These are phyloP conservation scores for Debaryomyces maramus DNA, from an alignment of 805 yeast species.

Conservation along the genomic window DNA sequence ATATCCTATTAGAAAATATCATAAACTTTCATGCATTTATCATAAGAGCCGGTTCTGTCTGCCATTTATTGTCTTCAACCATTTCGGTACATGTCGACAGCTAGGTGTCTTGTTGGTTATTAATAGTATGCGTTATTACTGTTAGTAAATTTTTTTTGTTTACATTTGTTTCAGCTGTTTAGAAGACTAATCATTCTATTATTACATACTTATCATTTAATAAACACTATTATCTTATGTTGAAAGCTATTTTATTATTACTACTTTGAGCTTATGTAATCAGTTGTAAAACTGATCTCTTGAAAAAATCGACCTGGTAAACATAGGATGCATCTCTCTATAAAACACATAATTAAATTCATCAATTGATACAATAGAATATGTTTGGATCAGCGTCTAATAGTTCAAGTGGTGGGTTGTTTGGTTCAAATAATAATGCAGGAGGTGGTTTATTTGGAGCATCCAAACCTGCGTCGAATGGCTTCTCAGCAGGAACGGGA, in stretches of 20 bases:
- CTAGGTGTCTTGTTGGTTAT: background rate
- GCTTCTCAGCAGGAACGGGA: background rate
- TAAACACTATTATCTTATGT: background rate
- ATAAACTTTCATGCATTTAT: slow-evolving; percentile 1
- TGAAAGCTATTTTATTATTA: background rate
- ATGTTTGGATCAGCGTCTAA: slow-evolving; percentile 10
- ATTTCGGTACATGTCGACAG: background rate
- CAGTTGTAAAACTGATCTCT: background rate
- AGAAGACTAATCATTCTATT: background rate
- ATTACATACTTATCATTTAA: background rate
- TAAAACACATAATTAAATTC: background rate
- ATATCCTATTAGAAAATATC: background rate
- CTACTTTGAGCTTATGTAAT: background rate
- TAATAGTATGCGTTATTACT: background rate
- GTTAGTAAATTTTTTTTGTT: background rate
- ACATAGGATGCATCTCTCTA: background rate
- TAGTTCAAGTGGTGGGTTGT: slow-evolving; percentile 8
- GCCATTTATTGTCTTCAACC: background rate
- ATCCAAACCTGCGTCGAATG: slow-evolving; percentile 9
- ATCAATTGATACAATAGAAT: background rate
- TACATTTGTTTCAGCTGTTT: background rate
- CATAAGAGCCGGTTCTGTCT: background rate
- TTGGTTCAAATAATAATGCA: slow-evolving; percentile 6
- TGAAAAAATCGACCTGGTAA: background rate
- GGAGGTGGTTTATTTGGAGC: slow-evolving; percentile 17